A percentile compares a stretch with the other conserved stretches of the same genome.
Conservation (phyloP, 768 basidiomycete species). For the Ramaria sp. region DNA sequence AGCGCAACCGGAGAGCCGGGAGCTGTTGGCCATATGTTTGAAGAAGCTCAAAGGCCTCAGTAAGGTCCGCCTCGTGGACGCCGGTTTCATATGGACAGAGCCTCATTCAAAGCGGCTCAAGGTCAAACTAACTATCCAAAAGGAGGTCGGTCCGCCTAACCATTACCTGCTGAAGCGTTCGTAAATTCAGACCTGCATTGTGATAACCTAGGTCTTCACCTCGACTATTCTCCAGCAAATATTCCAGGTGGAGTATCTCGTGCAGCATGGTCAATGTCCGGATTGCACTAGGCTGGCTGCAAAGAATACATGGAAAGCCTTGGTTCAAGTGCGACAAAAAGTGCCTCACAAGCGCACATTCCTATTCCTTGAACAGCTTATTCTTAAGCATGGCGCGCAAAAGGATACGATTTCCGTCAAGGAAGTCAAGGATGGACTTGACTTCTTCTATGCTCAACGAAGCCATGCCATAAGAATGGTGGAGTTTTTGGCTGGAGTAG, state of each 20-base stretch:
- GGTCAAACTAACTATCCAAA: conserved; percentile 94
- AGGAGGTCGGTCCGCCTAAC: conserved; percentile 55
- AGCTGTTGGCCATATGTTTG: conserved; percentile 87
- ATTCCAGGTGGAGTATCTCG: conserved; percentile 92
- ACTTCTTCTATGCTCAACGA: conserved; percentile 90
- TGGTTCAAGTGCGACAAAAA: conserved; percentile 98
- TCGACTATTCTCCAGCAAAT: conserved; percentile 95
- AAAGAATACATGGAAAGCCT: conserved; percentile 97
- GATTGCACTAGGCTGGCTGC: conserved; percentile 91
- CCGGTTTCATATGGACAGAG: conserved; percentile 99
- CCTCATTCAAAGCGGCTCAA: conserved; percentile 91
- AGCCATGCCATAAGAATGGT: conserved; percentile 95
- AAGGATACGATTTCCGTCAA: conserved; percentile 91
- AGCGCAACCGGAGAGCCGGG: conserved; percentile 83
- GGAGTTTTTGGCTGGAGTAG: conserved; percentile 81
- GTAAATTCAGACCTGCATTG: neutral
- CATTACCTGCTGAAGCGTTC: too few relatives aligned
- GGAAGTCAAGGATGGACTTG: conserved; percentile 89
- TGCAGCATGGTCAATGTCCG: conserved; percentile 91
- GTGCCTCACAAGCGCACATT: conserved; percentile 98
- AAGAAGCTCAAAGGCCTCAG: conserved; percentile 90
- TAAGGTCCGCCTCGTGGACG: conserved; percentile 94
- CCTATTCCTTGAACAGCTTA: conserved; percentile 92
- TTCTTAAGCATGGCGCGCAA: conserved; percentile 92
- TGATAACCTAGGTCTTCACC: conserved; percentile 58